Percentiles rank a stretch among this genome's conserved stretches.
phyloP scores from a whole-genome alignment of 805 yeast species.

The Hanseniaspora hatyaiensis region DNA sequence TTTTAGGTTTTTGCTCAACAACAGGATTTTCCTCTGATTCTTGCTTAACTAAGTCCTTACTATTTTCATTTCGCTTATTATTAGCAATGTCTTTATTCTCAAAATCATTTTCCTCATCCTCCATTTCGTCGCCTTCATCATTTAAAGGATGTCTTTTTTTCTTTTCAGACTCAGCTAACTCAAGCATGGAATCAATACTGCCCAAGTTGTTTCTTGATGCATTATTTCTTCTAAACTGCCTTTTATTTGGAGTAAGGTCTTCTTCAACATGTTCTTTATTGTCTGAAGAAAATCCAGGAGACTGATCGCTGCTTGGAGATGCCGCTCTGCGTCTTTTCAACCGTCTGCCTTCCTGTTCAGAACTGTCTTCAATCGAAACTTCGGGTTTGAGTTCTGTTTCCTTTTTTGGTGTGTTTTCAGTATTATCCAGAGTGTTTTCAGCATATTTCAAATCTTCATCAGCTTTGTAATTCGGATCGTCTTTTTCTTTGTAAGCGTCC shows the following conservation, averaged over 20 bases:
- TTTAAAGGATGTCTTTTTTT: not conserved
- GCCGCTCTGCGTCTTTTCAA: slow-evolving; percentile 2
- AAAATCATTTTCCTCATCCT: slow-evolving; percentile 5
- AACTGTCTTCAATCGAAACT: slow-evolving; percentile 6
- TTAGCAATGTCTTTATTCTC: not conserved
- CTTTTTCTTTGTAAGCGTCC: slow-evolving; percentile 24
- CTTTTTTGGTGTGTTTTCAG: no score
- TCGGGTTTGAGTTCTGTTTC: slow-evolving; percentile 1
- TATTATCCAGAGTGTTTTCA: no score
- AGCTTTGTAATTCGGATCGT: not conserved
- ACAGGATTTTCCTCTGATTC: not conserved
- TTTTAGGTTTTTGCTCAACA: slow-evolving; percentile 1
- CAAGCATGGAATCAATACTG: not conserved
- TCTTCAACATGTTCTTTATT: not conserved
- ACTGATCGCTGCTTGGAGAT: slow-evolving; percentile 7
- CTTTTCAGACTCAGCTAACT: not conserved
- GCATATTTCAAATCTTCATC: no score
- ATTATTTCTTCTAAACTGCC: not conserved
- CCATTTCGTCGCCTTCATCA: slow-evolving; percentile 9
- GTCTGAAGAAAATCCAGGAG: slow-evolving; percentile 8
- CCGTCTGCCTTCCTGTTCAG: slow-evolving; percentile 1
- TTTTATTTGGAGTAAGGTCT: not conserved
- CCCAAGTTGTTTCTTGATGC: slow-evolving; percentile 1
- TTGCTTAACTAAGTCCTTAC: not conserved
- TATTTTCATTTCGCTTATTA: not conserved